Evolutionary conservation across 2,329 filamentous ascomycete species (phyloP), one percentile per base, ranked within the genome.

Genomic region (Bisporella sp.): DNA sequence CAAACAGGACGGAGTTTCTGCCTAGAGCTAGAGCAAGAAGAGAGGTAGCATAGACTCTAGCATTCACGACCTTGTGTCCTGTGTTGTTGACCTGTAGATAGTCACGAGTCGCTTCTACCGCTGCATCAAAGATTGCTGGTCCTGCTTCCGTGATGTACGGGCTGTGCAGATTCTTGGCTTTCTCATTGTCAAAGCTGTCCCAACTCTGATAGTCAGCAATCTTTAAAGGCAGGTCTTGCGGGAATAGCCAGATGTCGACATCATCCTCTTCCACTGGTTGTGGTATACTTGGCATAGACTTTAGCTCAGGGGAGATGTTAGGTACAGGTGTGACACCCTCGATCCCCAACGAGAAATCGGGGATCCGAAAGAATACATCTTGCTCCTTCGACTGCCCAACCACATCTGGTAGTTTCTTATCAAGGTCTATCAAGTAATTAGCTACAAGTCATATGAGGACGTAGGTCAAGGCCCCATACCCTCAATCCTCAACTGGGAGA

Each of bases 121-220:
- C 72, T 5, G 84, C 79, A 68, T 92, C 85, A 53, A 88, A 87
- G 2, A 78, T 74, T 7, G 66, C 66, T 1, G 84, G 72, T 0
- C 85, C 85, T 31, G 82, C 80, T 66, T 93, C 88, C 3, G 81
- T 84, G 9, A 90, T 68, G 54, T 87, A 84, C 1, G 75, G 66
- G 1, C 79, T 75, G 40, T 54, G 59, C 1, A 64, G 57, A 7
- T 70, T 66, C 4, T 70, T 62, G 5, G 70, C 62, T n/a, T 71
- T 63, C 1, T 68, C 58, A 8, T 68, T 63, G 1, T 74, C 68
- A 59, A 91, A 91, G 1, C 67, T 69, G 57, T 89, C 82, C 88
- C 88, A 93, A 1, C 83, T 84, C 53, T 76, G 77, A 60, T 82
- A 80, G 39, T 69, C 57, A 44, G 57, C 67, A 5, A 54, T 46